These are phyloP conservation scores for Tulasnella sp. DNA, from an alignment of 768 basidiomycete genomes.

Conservation along the genomic window DNA sequence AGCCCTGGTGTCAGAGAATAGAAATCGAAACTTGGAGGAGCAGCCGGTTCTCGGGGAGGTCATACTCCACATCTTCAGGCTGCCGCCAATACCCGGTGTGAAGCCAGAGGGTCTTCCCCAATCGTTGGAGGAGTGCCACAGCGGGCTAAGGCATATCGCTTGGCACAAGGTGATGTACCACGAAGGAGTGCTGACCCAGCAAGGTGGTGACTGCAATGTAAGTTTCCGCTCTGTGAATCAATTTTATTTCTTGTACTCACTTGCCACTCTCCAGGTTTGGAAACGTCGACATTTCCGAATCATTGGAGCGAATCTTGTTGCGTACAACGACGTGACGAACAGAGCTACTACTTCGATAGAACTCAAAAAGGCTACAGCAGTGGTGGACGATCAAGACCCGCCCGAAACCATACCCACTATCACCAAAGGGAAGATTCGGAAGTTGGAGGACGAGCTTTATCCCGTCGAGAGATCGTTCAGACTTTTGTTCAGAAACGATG, in stretches of 20 bases:
- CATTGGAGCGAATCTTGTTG: constrained; percentile 73
- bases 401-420: neutral
- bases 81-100: constrained; percentile 80
- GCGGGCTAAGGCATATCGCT: constrained; percentile 74
- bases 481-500: constrained; percentile 59
- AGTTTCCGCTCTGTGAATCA: constrained; percentile 26
- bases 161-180: constrained; percentile 95
- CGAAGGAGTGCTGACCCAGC: constrained; percentile 85
- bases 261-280: constrained; percentile 43
- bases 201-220: constrained; percentile 84
- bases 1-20: constrained; percentile 41
- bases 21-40: constrained; percentile 35
- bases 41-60: constrained; percentile 57
- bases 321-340: constrained; percentile 89
- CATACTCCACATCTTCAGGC: constrained; percentile 76
- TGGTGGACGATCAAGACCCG: constrained; percentile 61
- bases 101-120: constrained; percentile 68
- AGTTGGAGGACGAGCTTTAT: constrained; percentile 51
- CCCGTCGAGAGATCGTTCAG: constrained; percentile 76
- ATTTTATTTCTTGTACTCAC: neutral
- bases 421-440: constrained; percentile 28
- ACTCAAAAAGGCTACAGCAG: constrained; percentile 62
- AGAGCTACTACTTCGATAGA: constrained; percentile 83
- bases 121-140: constrained; percentile 82
- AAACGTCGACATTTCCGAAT: constrained; percentile 71